These are phyloP conservation scores for Sergeia podlipaevii DNA, from an alignment of 208 protist species.

Conservation along the genomic window DNA sequence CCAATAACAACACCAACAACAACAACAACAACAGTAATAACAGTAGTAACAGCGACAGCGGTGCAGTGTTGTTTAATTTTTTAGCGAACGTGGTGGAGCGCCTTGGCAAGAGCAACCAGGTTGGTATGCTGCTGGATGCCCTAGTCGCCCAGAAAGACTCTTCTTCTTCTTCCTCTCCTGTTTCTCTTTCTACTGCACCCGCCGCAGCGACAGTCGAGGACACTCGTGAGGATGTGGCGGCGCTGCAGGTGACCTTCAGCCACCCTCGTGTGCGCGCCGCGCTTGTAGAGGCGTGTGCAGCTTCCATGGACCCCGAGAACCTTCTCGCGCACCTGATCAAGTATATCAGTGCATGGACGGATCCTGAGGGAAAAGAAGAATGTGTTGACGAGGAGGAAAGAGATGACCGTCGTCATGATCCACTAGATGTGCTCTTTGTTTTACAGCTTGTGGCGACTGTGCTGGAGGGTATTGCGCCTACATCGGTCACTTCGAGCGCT, in stretches of 20 bases:
- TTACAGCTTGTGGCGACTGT: slow-evolving; percentile 60
- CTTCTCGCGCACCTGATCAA: slow-evolving; percentile 34
- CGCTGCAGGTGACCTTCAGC: slow-evolving; percentile 37
- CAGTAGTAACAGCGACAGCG: neutral
- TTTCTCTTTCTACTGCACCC: no score
- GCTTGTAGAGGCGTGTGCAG: slow-evolving; percentile 32
- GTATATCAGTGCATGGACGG: slow-evolving; percentile 22
- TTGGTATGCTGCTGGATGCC: slow-evolving; percentile 64
- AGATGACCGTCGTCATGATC: slow-evolving; percentile 5
- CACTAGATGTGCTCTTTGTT: slow-evolving; percentile 40
- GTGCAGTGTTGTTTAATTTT: slow-evolving; percentile 35
- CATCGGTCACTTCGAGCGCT: slow-evolving; percentile 52
- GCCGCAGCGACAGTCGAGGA: neutral
- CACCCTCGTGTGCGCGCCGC: slow-evolving; percentile 33
- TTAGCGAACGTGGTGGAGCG: slow-evolving; percentile 36
- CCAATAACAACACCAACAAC: neutral
- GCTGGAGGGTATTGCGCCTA: slow-evolving; percentile 55
- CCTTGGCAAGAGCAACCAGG: slow-evolving; percentile 47
- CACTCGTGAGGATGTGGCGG: neutral
- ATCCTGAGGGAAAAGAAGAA: slow-evolving; percentile 7
- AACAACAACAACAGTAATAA: neutral
- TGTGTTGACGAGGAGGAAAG: neutral
- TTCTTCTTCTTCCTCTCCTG: no score
- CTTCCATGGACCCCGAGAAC: slow-evolving; percentile 58
- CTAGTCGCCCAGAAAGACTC: slow-evolving; percentile 22